Conservation (phyloP, 768 basidiomycete genomes). For the Tricholoma hemisulphureum region DNA sequence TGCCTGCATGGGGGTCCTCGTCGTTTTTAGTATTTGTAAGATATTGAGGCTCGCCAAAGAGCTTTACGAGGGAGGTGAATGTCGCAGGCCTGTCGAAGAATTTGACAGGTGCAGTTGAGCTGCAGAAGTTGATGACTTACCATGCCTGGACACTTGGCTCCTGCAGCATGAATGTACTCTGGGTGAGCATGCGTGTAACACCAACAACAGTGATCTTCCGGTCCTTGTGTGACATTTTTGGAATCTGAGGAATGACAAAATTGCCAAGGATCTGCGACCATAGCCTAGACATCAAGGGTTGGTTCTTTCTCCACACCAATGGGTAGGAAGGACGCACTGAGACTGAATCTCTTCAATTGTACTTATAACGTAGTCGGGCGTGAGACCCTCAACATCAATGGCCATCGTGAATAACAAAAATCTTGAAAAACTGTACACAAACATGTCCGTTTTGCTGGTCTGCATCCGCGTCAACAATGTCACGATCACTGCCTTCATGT, state of each 20-base stretch:
- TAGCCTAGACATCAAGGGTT: constrained; percentile 36
- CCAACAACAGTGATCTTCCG: constrained; percentile 85
- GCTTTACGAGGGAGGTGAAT: constrained; percentile 68
- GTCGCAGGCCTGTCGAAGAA: constrained; percentile 57
- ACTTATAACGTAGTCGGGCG: constrained; percentile 77
- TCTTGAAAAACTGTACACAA: constrained; percentile 74
- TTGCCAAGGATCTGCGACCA: constrained; percentile 78
- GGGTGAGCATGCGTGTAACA: constrained; percentile 72
- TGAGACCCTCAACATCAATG: constrained; percentile 67
- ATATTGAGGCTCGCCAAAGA: constrained; percentile 78
- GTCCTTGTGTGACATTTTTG: constrained; percentile 79
- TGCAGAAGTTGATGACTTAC: constrained; percentile 35
- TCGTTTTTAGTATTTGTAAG: constrained; percentile 41
- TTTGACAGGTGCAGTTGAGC: neutral
- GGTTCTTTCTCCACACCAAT: neutral
- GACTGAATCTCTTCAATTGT: constrained; percentile 83
- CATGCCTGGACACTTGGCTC: constrained; percentile 64
- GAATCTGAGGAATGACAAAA: constrained; percentile 77
- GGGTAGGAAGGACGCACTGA: constrained; percentile 48
- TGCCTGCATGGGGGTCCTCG: constrained; percentile 52
- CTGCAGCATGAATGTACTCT: constrained; percentile 67
- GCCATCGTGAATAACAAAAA: constrained; percentile 80
- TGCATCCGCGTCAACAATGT: constrained; percentile 85
- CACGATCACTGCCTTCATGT: constrained; percentile 72
- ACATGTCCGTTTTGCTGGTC: constrained; percentile 85